phyloP scores from a whole-genome alignment of 1,139 yeast genomes.

The Suhomyces anneliseae region DNA sequence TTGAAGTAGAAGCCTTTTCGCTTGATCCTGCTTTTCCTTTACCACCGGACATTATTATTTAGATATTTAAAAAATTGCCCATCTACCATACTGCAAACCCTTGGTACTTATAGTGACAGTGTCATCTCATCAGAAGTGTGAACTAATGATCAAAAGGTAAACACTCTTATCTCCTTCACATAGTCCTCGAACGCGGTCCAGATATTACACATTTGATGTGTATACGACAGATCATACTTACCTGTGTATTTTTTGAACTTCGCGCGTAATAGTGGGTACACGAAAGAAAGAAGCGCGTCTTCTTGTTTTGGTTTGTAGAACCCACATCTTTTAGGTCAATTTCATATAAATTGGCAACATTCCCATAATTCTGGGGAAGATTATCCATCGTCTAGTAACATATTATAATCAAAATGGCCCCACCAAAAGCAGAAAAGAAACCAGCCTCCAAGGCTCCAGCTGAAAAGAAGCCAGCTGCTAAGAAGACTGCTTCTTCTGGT shows the following conservation, averaged over 20 bases:
- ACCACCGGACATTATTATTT: conserved; percentile 49
- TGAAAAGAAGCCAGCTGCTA: conserved; percentile 94
- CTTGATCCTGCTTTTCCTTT: conserved; percentile 55
- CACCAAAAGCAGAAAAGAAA: conserved; percentile 91
- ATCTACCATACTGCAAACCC: not conserved
- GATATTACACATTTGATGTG: conserved; percentile 2
- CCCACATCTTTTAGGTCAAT: too few species aligned
- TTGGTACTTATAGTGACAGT: not conserved
- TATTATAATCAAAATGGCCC: conserved; percentile 82
- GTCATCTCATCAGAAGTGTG: not conserved
- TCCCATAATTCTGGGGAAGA: conserved; percentile 64
- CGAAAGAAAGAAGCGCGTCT: not conserved
- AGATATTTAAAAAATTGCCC: not conserved
- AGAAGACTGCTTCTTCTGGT: conserved; percentile 79
- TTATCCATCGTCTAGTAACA: conserved; percentile 97
- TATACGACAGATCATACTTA: not conserved
- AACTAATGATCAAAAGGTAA: not conserved
- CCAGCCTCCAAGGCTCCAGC: conserved; percentile 99
- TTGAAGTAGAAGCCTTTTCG: conserved; percentile 54
- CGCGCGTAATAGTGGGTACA: not conserved
- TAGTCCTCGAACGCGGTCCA: not conserved
- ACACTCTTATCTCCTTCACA: not conserved
- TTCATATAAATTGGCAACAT: not conserved
- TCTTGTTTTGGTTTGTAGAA: not conserved
- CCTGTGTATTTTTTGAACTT: conserved; percentile 2